Percentiles rank a stretch among this genome's conserved stretches.
Conservation (phyloP, 305 asterid genomes). For the Caryopteris hybrid region DNA sequence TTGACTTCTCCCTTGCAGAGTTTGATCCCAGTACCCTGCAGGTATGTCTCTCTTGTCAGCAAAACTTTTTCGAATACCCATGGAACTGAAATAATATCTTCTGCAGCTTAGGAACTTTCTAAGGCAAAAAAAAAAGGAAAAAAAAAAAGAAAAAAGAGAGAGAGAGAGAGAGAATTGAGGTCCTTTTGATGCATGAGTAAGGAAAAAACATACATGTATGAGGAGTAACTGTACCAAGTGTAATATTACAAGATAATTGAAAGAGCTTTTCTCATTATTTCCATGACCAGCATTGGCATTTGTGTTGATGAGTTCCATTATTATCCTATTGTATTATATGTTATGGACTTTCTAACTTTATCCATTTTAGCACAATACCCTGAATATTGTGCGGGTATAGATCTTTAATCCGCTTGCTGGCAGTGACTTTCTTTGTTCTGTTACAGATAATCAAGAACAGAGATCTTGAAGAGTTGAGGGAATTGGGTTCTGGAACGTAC, state of each 20-base stretch:
- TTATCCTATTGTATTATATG: not conserved
- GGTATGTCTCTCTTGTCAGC: conserved; percentile 37
- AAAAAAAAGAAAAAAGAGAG: no score
- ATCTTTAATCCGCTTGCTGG: not conserved
- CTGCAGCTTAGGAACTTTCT: conserved; percentile 8
- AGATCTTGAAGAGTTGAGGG: conserved; percentile 93
- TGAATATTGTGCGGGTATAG: not conserved
- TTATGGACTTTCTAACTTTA: conserved; percentile 1
- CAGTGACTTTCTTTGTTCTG: conserved; percentile 14
- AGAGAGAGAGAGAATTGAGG: no score
- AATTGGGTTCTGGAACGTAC: conserved; percentile 92
- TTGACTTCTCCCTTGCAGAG: conserved; percentile 49
- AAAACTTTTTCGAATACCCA: not conserved
- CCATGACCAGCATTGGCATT: not conserved
- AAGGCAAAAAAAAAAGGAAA: not conserved
- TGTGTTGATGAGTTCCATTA: not conserved
- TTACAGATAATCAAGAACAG: conserved; percentile 67
- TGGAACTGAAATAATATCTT: conserved; percentile 6
- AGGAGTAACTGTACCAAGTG: not conserved
- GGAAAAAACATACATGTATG: no score
- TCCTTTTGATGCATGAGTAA: no score
- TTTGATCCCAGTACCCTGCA: conserved; percentile 71
- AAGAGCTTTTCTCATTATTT: not conserved
- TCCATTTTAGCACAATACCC: conserved; percentile 9
- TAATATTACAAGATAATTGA: not conserved